phyloP scores from a whole-genome alignment of 345 rosid species.

The Arabidopsis arenosa region DNA sequence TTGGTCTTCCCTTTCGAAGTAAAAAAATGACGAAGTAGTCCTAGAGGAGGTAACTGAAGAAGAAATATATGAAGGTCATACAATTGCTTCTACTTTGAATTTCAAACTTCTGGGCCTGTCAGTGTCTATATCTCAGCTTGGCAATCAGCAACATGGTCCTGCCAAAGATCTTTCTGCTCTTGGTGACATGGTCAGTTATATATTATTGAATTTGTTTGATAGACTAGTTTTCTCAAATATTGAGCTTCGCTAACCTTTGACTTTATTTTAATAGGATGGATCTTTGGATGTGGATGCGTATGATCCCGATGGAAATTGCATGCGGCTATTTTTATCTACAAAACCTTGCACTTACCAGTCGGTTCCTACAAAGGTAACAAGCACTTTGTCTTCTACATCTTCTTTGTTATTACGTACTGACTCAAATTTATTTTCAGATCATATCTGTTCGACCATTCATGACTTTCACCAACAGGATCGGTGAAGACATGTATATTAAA shows the following conservation, averaged over 20 bases:
- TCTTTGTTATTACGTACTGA: slow-evolving; percentile 24
- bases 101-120: slow-evolving; percentile 72
- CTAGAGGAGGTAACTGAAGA: slow-evolving; percentile 74
- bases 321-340: slow-evolving; percentile 82
- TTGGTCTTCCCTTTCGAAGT: slow-evolving; percentile 61
- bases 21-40: slow-evolving; percentile 51
- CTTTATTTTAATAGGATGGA: slow-evolving; percentile 70
- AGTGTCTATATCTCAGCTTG: slow-evolving; percentile 60
- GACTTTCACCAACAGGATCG: slow-evolving; percentile 93
- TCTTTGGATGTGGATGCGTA: slow-evolving; percentile 79
- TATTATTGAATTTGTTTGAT: background rate
- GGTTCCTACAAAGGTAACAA: slow-evolving; percentile 85
- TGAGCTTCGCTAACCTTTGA: slow-evolving; percentile 17
- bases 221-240: slow-evolving; percentile 21
- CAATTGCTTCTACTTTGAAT: slow-evolving; percentile 92
- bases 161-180: slow-evolving; percentile 85
- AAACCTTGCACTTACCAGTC: slow-evolving; percentile 84
- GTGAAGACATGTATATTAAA: slow-evolving; percentile 74
- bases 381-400: slow-evolving; percentile 17
- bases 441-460: slow-evolving; percentile 89
- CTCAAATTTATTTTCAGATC: slow-evolving; percentile 56
- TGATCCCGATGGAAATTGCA: slow-evolving; percentile 72
- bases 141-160: slow-evolving; percentile 71
- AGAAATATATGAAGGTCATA: slow-evolving; percentile 81
- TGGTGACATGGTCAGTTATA: slow-evolving; percentile 78